These are phyloP conservation scores for Pseudoneurospora amorphoporcata DNA, from an alignment of 495 filamentous ascomycete genomes.

Conservation along the genomic window DNA sequence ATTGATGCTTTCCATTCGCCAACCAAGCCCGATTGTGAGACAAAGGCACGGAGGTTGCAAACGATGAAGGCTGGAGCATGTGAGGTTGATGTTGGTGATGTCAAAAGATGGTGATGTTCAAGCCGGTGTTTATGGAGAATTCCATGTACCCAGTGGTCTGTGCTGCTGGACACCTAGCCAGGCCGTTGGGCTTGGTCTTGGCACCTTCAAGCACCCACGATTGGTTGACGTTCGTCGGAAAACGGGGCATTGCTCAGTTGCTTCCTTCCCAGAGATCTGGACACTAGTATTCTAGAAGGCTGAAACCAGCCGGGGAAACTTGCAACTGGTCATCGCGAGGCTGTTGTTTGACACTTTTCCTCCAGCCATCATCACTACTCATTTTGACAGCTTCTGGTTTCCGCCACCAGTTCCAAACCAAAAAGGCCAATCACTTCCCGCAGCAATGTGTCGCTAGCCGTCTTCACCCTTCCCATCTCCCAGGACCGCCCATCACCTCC, in stretches of 20 bases:
- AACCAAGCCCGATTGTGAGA: not conserved
- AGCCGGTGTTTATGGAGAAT: not conserved
- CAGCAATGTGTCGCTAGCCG: slow-evolving; percentile 5
- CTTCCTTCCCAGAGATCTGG: not conserved
- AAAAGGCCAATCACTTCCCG: not conserved
- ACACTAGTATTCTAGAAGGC: not conserved
- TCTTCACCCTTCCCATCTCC: not conserved
- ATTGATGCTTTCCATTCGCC: not conserved
- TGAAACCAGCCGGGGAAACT: not conserved
- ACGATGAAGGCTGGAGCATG: not conserved
- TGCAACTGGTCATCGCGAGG: slow-evolving; percentile 1
- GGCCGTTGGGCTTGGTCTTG: not conserved
- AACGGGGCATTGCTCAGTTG: not conserved
- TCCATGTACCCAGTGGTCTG: not conserved
- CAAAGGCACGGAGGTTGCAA: not conserved
- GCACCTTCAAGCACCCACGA: not conserved
- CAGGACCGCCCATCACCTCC: not conserved
- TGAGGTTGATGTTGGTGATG: not conserved
- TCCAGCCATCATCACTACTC: not conserved
- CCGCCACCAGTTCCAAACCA: not conserved
- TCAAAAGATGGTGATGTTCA: not conserved
- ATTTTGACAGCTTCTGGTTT: not conserved
- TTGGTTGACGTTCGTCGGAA: not conserved
- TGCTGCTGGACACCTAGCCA: not conserved
- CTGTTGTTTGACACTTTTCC: not conserved